phyloP scores from a whole-genome alignment of 345 rosid species.

The thale cress (Arabidopsis thaliana) region TAIR10.1 NC_003070.9:23245501-23246000 shows the following conservation, averaged over 20 bases:
- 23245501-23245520: not conserved
- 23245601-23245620: not conserved
- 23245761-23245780: conserved; percentile 9
- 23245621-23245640: not conserved
- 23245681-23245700: not conserved
- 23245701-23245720: not conserved
- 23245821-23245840: conserved; percentile 14
- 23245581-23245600: not conserved
- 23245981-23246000: conserved; percentile 14
- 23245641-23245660: no score
- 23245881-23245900: not conserved
- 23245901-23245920: not conserved
- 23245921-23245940: conserved; percentile 19
- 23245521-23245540: not conserved
- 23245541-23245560: not conserved
- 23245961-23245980: conserved; percentile 15
- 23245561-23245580: not conserved
- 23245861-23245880: no score
- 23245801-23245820: conserved; percentile 8
- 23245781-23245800: conserved; percentile 25
- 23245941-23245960: conserved; percentile 35
- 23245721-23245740: conserved; percentile 31
- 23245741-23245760: conserved; percentile 11
- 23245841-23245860: not conserved
- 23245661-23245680: not conserved